A percentile compares a stretch with the other conserved stretches of the same genome.
These are phyloP conservation scores for Paracoccidioides brasiliensis DNA, from an alignment of 2,329 filamentous ascomycete genomes.

Conservation along the genomic window DNA sequence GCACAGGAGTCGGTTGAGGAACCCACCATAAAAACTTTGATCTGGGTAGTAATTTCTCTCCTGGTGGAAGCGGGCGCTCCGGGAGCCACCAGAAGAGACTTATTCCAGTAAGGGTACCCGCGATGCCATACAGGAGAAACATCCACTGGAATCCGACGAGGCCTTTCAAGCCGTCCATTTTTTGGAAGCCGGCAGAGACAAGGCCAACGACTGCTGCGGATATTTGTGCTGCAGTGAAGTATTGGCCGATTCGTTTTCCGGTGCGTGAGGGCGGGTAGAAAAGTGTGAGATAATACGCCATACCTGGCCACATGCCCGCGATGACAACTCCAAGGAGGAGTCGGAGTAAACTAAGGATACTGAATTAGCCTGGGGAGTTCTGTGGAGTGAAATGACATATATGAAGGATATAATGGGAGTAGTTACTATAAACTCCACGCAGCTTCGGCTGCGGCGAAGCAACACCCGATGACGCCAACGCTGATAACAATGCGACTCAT, in stretches of 20 bases:
- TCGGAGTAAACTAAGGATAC: constrained; percentile 50
- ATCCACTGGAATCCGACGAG: constrained; percentile 58
- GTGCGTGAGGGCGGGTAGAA: constrained; percentile 83
- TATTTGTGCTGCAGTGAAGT: constrained; percentile 79
- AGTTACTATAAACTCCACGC: constrained; percentile 72
- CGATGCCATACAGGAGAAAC: constrained; percentile 76
- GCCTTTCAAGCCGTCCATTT: constrained; percentile 69
- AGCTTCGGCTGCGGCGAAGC: constrained; percentile 66
- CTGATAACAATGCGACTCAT: constrained; percentile 85
- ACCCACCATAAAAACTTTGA: constrained; percentile 46
- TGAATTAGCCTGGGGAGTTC: neutral
- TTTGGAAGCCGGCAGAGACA: constrained; percentile 79
- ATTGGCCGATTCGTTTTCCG: constrained; percentile 76
- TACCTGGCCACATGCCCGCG: constrained; percentile 89
- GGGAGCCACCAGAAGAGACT: constrained; percentile 79
- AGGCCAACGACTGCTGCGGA: constrained; percentile 81
- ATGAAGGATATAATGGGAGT: neutral
- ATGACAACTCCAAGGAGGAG: constrained; percentile 77
- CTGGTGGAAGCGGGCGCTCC: constrained; percentile 64
- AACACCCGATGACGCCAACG: constrained; percentile 70
- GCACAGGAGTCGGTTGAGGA: constrained; percentile 54
- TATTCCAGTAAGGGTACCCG: constrained; percentile 59
- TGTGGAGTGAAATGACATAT: neutral
- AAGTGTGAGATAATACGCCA: constrained; percentile 82
- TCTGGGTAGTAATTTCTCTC: constrained; percentile 11